phyloP scores from a whole-genome alignment of 257 asterid genomes.

The Ajuga chamaepitys region DNA sequence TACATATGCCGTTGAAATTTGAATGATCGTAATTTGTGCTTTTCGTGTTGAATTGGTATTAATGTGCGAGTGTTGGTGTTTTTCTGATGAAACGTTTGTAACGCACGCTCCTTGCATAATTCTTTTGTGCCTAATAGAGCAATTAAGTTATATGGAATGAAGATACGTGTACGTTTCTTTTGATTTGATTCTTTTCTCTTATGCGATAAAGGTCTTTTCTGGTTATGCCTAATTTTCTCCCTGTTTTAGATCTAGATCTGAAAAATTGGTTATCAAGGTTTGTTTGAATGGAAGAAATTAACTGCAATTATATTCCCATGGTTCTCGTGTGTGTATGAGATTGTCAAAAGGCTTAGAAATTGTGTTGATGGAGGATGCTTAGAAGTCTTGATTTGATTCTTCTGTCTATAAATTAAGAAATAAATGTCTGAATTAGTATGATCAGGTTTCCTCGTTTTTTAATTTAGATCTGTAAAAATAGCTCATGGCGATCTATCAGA shows the following conservation, averaged over 20 bases:
- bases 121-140: too few relatives aligned
- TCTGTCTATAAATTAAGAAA: background rate
- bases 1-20: background rate
- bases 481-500: too few relatives aligned
- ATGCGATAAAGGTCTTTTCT: too few relatives aligned
- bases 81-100: too few relatives aligned
- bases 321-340: too few relatives aligned
- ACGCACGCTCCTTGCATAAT: too few relatives aligned
- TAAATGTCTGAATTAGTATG: too few relatives aligned
- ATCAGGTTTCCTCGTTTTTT: background rate
- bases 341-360: too few relatives aligned
- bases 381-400: background rate
- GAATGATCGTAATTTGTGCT: background rate
- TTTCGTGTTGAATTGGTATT: background rate
- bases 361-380: background rate
- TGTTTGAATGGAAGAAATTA: background rate
- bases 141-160: background rate
- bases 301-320: background rate
- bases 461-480: too few relatives aligned
- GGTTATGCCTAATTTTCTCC: too few relatives aligned
- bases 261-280: background rate
- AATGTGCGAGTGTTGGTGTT: too few relatives aligned
- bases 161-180: background rate
- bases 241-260: conserved; percentile 17
- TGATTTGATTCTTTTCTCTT: background rate